A percentile compares a stretch with the other conserved stretches of the same genome.
Evolutionary conservation across 306 rosid genomes (phyloP).

Genomic region (Quercus berberidifolia): DNA sequence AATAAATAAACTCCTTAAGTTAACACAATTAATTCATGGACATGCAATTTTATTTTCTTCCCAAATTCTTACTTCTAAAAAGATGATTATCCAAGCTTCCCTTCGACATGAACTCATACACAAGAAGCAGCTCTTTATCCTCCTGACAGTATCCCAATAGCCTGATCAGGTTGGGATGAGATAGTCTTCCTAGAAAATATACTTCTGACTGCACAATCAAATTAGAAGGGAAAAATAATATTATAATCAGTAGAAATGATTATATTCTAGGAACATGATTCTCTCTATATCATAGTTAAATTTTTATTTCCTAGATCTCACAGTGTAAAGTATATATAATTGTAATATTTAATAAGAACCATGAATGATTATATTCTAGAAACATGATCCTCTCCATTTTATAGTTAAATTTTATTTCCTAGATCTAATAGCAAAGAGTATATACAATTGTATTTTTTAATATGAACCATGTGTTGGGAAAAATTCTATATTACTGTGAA

Average conservation of each 20-base stretch:
- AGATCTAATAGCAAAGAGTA: no score
- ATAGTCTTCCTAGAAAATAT: conserved; percentile 67
- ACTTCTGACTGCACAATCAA: conserved; percentile 75
- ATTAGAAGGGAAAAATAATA: neutral
- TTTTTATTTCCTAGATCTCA: no score
- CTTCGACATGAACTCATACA: conserved; percentile 76
- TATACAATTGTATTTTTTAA: no score
- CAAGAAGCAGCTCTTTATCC: conserved; percentile 71
- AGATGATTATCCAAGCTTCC: conserved; percentile 96
- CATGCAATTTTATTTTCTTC: neutral
- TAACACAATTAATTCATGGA: neutral
- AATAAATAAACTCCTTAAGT: neutral
- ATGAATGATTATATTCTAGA: conserved; percentile 22
- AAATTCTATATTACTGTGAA: no score
- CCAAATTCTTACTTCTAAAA: conserved; percentile 54
- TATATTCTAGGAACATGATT: neutral
- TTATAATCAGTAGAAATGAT: neutral
- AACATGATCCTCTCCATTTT: no score
- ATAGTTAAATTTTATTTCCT: no score
- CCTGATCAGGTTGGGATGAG: conserved; percentile 83
- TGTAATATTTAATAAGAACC: no score
- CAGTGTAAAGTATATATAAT: no score
- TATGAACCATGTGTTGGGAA: no score
- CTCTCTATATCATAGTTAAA: no score
- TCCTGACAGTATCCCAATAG: conserved; percentile 78